Evolutionary conservation across 306 rosid genomes (phyloP).

Genomic region (Myrica gale): DNA sequence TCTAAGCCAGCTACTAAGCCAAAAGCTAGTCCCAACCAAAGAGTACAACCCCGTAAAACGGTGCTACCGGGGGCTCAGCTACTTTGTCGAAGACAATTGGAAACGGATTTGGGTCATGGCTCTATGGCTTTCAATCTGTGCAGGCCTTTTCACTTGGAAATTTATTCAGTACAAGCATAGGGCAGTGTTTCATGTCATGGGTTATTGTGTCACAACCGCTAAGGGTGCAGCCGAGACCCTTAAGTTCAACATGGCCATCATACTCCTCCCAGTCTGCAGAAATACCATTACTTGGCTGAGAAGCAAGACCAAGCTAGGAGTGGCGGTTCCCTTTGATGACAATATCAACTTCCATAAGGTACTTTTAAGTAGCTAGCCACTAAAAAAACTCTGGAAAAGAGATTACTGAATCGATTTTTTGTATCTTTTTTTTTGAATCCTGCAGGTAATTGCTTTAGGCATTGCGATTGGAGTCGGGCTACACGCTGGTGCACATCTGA

Average conservation of each 20-base stretch:
- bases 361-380: neutral
- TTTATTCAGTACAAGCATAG: slow-evolving; percentile 68
- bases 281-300: slow-evolving; percentile 89
- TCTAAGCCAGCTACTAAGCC: slow-evolving; percentile 70
- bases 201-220: slow-evolving; percentile 73
- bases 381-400: no score
- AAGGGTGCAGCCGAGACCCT: slow-evolving; percentile 90
- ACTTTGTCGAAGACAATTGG: slow-evolving; percentile 82
- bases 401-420: neutral
- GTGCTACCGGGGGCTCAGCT: slow-evolving; percentile 32
- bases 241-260: slow-evolving; percentile 85
- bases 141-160: slow-evolving; percentile 75
- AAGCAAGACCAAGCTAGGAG: slow-evolving; percentile 67
- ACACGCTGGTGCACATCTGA: slow-evolving; percentile 67
- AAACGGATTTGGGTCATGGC: slow-evolving; percentile 66
- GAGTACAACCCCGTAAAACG: slow-evolving; percentile 74
- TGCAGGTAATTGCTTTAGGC: slow-evolving; percentile 71
- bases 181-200: slow-evolving; percentile 71
- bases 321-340: slow-evolving; percentile 71
- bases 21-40: slow-evolving; percentile 70
- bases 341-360: slow-evolving; percentile 90
- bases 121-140: slow-evolving; percentile 64
- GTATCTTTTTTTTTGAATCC: neutral
- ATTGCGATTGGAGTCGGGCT: slow-evolving; percentile 66
- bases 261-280: slow-evolving; percentile 78